Percentiles rank a stretch among this genome's conserved stretches.
These are phyloP conservation scores for Plantago ovata DNA, from an alignment of 257 asterid species.

Conservation along the genomic window DNA sequence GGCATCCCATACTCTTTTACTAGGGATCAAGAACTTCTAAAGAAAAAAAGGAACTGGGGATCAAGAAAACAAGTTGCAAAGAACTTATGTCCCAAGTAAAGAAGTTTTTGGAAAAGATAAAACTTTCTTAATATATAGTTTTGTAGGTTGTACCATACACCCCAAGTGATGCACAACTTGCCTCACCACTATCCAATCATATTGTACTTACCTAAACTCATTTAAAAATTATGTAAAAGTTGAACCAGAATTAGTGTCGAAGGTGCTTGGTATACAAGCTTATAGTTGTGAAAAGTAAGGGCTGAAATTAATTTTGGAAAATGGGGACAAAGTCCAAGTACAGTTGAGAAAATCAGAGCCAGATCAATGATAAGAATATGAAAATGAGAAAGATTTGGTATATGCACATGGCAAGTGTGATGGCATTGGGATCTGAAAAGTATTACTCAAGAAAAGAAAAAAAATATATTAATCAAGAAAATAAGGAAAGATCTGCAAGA, in stretches of 20 bases:
- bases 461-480: too few species aligned
- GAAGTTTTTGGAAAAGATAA: neutral
- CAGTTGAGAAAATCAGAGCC: slow-evolving; percentile 25
- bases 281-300: slow-evolving; percentile 6
- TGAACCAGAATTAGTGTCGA: slow-evolving; percentile 18
- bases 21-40: slow-evolving; percentile 1
- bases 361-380: slow-evolving; percentile 25
- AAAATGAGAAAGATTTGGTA: slow-evolving; percentile 18
- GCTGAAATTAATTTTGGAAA: neutral
- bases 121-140: too few species aligned
- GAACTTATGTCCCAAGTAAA: neutral
- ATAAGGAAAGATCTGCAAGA: neutral
- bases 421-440: slow-evolving; percentile 39
- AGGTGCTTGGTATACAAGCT: slow-evolving; percentile 23
- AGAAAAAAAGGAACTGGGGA: too few species aligned
- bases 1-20: neutral
- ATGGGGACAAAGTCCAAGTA: slow-evolving; percentile 25
- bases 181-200: neutral
- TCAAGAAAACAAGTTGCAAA: neutral
- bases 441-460: slow-evolving; percentile 6
- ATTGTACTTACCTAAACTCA: neutral
- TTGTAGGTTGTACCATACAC: neutral
- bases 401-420: slow-evolving; percentile 34
- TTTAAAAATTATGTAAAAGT: slow-evolving; percentile 2
- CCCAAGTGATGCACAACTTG: neutral